Percentiles rank a stretch among this genome's conserved stretches.
Conservation (phyloP, 108 stramenopile genomes). For the Heterococcus sp. region DNA sequence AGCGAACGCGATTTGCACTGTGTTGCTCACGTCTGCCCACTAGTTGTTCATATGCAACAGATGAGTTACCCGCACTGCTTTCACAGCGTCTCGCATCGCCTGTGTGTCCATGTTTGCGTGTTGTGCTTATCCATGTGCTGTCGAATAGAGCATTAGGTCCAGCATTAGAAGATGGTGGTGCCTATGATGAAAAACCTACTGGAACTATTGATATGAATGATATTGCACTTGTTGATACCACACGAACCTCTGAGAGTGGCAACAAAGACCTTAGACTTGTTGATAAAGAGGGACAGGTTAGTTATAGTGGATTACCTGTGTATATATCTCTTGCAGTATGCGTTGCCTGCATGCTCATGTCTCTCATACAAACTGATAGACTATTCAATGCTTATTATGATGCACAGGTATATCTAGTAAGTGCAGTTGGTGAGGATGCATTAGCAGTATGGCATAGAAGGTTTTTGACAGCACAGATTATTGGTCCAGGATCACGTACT, state of each 20-base stretch:
- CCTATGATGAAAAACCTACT: not conserved
- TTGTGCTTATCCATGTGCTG: not conserved
- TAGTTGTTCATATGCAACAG: not conserved
- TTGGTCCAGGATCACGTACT: not conserved
- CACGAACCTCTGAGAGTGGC: conserved; percentile 25
- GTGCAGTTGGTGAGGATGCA: not conserved
- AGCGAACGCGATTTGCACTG: not conserved
- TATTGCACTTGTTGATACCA: conserved; percentile 18
- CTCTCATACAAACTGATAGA: not conserved
- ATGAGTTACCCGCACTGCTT: not conserved
- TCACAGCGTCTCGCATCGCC: not conserved
- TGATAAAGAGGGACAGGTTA: conserved; percentile 21
- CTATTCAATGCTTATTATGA: not conserved
- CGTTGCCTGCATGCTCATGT: not conserved
- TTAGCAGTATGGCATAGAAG: not conserved
- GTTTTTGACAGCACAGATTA: not conserved
- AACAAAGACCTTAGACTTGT: conserved; percentile 29
- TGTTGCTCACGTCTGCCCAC: not conserved
- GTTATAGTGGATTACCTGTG: not conserved
- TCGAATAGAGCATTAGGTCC: not conserved
- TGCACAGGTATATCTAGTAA: not conserved
- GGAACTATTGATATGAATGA: not conserved
- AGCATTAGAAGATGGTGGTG: conserved; percentile 1
- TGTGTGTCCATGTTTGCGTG: not conserved
- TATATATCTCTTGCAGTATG: not conserved